These are phyloP conservation scores for Chrysochromulina tobinii DNA, from an alignment of 78 protist species.

Conservation along the genomic window DNA sequence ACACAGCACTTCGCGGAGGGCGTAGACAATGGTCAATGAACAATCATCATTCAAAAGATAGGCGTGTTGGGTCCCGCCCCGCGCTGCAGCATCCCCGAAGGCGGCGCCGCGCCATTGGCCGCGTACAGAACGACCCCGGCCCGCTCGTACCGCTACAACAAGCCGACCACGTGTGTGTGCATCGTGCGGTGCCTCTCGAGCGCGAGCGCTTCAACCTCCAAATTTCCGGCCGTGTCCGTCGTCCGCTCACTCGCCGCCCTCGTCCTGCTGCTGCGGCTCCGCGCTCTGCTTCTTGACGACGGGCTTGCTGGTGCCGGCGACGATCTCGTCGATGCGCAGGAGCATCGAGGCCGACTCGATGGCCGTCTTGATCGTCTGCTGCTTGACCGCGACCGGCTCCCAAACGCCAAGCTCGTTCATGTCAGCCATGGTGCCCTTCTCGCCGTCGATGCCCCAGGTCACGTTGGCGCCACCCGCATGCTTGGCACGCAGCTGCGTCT, in stretches of 20 bases:
- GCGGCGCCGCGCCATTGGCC: too few species aligned
- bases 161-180: too few species aligned
- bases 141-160: too few species aligned
- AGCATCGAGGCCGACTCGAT: conserved; percentile 87
- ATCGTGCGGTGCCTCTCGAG: too few species aligned
- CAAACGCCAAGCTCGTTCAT: conserved; percentile 86
- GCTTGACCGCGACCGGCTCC: conserved; percentile 95
- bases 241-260: background rate
- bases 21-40: too few species aligned
- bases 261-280: background rate
- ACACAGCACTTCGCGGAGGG: too few species aligned
- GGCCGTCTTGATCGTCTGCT: conserved; percentile 91
- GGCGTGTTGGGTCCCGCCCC: too few species aligned
- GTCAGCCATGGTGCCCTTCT: conserved; percentile 78
- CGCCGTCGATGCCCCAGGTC: conserved; percentile 96
- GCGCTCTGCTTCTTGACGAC: background rate
- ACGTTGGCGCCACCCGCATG: conserved; percentile 46
- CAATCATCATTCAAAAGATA: too few species aligned
- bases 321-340: conserved; percentile 96
- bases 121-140: too few species aligned
- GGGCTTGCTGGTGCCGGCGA: conserved; percentile 72
- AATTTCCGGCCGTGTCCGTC: too few species aligned
- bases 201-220: too few species aligned
- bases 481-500: conserved; percentile 95
- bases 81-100: too few species aligned